phyloP scores from a whole-genome alignment of 2,329 filamentous ascomycete species.

The Alternaria metachromatica region DNA sequence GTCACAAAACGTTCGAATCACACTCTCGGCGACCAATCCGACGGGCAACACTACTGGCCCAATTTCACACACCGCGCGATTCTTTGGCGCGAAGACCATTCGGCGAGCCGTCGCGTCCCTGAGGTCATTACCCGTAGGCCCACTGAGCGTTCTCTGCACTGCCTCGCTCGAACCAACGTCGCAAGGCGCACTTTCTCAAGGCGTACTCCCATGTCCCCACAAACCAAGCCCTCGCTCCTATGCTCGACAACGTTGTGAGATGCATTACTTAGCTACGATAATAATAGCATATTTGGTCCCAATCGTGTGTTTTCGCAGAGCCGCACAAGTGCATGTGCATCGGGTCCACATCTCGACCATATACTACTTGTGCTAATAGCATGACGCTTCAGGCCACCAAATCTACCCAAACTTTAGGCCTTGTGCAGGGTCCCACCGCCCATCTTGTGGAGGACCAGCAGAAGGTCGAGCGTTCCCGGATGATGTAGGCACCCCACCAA shows the following conservation, averaged over 20 bases:
- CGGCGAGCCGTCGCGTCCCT: conserved; percentile 12
- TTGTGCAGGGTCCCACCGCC: conserved; percentile 49
- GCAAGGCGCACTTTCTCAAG: conserved; percentile 34
- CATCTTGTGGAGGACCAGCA: conserved; percentile 45
- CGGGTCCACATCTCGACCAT: not conserved
- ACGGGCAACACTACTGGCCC: conserved; percentile 3
- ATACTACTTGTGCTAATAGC: conserved; percentile 1
- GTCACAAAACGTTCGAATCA: conserved; percentile 21
- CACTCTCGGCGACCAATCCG: conserved; percentile 7
- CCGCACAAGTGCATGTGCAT: conserved; percentile 2
- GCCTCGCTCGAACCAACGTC: conserved; percentile 23
- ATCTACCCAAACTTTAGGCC: conserved; percentile 49
- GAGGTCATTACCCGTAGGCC: conserved; percentile 16
- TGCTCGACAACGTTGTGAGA: conserved; percentile 10
- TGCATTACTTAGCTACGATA: conserved; percentile 10
- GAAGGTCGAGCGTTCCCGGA: conserved; percentile 39
- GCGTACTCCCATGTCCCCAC: conserved; percentile 29
- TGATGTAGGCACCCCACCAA: conserved; percentile 58
- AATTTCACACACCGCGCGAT: conserved; percentile 2
- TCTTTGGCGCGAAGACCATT: conserved; percentile 15
- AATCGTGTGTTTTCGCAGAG: not conserved
- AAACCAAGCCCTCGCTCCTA: conserved; percentile 13
- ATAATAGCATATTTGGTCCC: conserved; percentile 19
- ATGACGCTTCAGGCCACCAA: not conserved
- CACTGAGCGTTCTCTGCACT: conserved; percentile 23